Evolutionary conservation across 1,284 basidiomycete species (phyloP), one percentile per base, ranked within the genome.

Genomic region (Takashimella tepidaria): DNA sequence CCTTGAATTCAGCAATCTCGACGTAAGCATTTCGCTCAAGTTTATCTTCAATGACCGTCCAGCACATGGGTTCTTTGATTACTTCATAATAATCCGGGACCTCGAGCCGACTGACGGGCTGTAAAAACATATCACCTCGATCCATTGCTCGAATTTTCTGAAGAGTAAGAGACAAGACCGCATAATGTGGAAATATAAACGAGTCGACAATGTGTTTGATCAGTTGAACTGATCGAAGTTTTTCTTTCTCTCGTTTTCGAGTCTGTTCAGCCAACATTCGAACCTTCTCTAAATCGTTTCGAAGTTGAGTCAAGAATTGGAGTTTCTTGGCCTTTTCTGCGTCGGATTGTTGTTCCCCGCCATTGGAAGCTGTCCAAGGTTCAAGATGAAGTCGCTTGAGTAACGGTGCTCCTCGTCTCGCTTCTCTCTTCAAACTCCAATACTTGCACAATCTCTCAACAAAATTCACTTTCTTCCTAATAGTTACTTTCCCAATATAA

Each of bases 371-470:
- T 0, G 95, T 96, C 96, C 95, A 98, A 0, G 95, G 96, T 78
- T 98, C 95, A 26, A 98, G 79, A 76, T 99, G 93, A 50, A 99
- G 74, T 47, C 96, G 76, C 75, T 98, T 98, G 63, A 99, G 77
- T 49, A 98, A 74, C 2, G 95, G 93, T 2, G 96, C 96, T 2
- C 96, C 96, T 42, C 95, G 78, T 56, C 95, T 82, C 0, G 84
- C 89, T 72, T 98, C 93, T 4, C 95, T 79, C 75, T 98, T 98
- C 72, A 98, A 73, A 69, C 93, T 97, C 95, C 95, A 99, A 70
- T 97, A 99, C 62, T 85, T 83, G 63, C 89, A 93, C 31, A 95
- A 79, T 65, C 86, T 76, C 48, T 85, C 82, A 3, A 98, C 76
- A 50, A 95, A 88, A 27, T 87, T 85, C 2, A 77, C 70, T 68